Conservation (phyloP, 257 asterid genomes). For the Sherardia arvensis region DNA sequence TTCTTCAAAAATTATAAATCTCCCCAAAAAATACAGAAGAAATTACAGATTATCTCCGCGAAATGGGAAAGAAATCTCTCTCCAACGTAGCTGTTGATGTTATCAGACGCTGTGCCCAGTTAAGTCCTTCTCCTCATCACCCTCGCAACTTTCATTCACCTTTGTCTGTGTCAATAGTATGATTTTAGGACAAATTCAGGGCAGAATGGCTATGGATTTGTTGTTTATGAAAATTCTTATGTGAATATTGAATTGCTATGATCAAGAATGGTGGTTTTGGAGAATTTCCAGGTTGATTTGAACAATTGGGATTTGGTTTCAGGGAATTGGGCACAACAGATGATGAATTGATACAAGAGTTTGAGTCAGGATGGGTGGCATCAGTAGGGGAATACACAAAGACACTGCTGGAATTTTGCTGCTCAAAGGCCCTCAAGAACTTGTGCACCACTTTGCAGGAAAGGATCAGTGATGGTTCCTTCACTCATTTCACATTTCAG, state of each 20-base stretch:
- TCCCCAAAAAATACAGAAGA: neutral
- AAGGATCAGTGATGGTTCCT: conserved; percentile 43
- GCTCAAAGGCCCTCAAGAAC: conserved; percentile 46
- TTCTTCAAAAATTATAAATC: neutral
- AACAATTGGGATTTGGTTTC: conserved; percentile 1
- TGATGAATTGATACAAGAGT: conserved; percentile 41
- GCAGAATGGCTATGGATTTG: neutral
- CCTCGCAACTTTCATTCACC: neutral
- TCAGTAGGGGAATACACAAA: conserved; percentile 39
- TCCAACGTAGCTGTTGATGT: conserved; percentile 61
- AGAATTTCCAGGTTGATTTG: neutral
- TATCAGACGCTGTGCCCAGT: conserved; percentile 53
- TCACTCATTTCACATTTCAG: conserved; percentile 72
- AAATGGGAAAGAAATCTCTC: conserved; percentile 58
- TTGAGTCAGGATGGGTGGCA: conserved; percentile 50
- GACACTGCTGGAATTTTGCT: conserved; percentile 58
- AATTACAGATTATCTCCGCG: neutral
- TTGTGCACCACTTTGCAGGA: conserved; percentile 44
- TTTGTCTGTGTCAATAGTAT: neutral
- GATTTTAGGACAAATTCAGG: neutral
- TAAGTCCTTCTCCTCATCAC: neutral
- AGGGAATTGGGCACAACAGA: conserved; percentile 46
- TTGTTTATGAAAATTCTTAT: neutral
- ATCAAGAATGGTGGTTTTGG: neutral
- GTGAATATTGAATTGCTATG: neutral